Conservation (phyloP, 2,329 filamentous ascomycete species). For the Fusarium sp. region DNA sequence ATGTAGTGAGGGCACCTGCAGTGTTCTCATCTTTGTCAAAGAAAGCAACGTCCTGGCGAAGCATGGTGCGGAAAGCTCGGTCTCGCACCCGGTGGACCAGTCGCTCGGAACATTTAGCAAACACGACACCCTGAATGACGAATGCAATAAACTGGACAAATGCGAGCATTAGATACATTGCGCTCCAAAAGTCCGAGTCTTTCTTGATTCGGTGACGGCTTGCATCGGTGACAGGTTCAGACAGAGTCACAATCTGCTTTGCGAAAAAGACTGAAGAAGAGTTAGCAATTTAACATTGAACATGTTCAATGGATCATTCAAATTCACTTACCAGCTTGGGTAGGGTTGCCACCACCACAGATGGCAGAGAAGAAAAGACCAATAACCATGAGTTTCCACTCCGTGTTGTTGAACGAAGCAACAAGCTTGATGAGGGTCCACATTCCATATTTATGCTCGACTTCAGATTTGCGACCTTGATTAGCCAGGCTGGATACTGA, state of each 20-base stretch:
- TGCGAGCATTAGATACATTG: slow-evolving; percentile 90
- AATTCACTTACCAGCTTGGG: slow-evolving; percentile 52
- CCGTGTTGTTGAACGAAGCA: slow-evolving; percentile 80
- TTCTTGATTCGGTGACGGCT: slow-evolving; percentile 71
- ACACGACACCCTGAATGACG: slow-evolving; percentile 75
- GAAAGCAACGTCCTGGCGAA: slow-evolving; percentile 92
- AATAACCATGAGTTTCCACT: slow-evolving; percentile 78
- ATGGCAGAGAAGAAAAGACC: slow-evolving; percentile 82
- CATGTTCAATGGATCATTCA: background rate
- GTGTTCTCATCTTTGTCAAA: slow-evolving; percentile 93
- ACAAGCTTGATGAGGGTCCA: slow-evolving; percentile 85
- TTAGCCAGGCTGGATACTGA: slow-evolving; percentile 80
- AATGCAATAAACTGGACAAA: slow-evolving; percentile 79
- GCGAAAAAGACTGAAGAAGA: slow-evolving; percentile 82
- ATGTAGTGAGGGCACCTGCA: slow-evolving; percentile 87
- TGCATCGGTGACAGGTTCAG: slow-evolving; percentile 62
- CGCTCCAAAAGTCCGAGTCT: slow-evolving; percentile 86
- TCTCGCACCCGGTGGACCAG: slow-evolving; percentile 87
- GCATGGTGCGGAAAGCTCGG: slow-evolving; percentile 84
- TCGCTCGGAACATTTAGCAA: slow-evolving; percentile 88
- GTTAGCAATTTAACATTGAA: slow-evolving; percentile 12
- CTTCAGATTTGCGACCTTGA: slow-evolving; percentile 64
- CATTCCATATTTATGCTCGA: slow-evolving; percentile 72
- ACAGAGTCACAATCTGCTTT: slow-evolving; percentile 83
- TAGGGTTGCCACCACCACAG: slow-evolving; percentile 84